Conservation (phyloP, 164 flowering plant species). For the Berberis vulgaris region DNA sequence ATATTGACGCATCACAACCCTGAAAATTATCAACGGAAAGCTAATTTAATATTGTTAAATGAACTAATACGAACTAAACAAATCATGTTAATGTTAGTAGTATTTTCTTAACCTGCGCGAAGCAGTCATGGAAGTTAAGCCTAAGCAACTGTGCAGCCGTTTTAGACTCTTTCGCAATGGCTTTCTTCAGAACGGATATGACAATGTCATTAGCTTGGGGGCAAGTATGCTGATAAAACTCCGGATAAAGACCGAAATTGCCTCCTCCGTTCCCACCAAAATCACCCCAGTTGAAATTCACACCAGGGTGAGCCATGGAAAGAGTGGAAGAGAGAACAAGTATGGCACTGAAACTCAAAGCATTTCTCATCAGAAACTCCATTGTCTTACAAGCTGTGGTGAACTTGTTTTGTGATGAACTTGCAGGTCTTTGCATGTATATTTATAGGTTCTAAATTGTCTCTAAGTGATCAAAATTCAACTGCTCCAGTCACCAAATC, state of each 20-base stretch:
- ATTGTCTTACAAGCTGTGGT: not conserved
- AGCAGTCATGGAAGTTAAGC: conserved; percentile 37
- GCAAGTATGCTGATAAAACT: not conserved
- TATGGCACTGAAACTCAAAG: conserved; percentile 13
- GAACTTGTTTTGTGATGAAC: not conserved
- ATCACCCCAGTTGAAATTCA: conserved; percentile 31
- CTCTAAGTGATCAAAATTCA: conserved; percentile 1
- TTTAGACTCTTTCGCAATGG: conserved; percentile 10
- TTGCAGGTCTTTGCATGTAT: conserved; percentile 7
- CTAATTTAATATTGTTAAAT: no score
- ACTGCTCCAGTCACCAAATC: conserved; percentile 25
- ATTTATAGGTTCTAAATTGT: conserved; percentile 7
- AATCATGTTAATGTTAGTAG: not conserved
- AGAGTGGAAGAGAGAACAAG: conserved; percentile 26
- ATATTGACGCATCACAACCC: conserved; percentile 9
- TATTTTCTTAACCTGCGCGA: conserved; percentile 23
- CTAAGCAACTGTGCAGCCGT: conserved; percentile 46
- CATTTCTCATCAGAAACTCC: conserved; percentile 22
- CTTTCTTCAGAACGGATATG: conserved; percentile 18
- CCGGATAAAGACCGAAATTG: conserved; percentile 28
- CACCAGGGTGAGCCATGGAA: conserved; percentile 46
- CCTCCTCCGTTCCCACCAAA: conserved; percentile 13
- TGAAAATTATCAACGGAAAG: not conserved
- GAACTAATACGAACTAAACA: not conserved
- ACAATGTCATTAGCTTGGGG: conserved; percentile 1